A percentile compares a stretch with the other conserved stretches of the same genome.
These are phyloP conservation scores for Parafenestella ontariensis DNA, from an alignment of 2,329 filamentous ascomycete species.

Conservation along the genomic window DNA sequence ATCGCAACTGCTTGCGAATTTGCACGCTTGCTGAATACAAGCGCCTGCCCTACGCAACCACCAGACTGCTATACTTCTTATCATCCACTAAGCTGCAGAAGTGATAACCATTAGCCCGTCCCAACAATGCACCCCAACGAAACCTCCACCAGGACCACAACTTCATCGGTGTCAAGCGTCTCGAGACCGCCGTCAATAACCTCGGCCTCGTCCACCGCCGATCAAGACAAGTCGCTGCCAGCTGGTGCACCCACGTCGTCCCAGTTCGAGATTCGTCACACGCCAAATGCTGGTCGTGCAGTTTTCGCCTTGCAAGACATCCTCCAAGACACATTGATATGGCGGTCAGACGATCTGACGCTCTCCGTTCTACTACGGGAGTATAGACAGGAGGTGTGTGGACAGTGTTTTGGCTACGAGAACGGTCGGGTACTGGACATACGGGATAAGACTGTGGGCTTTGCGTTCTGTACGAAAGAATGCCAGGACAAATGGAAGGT, in stretches of 20 bases:
- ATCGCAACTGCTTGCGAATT: neutral
- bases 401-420: conserved; percentile 56
- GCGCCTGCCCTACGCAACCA: neutral
- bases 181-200: conserved; percentile 23
- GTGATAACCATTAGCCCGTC: neutral
- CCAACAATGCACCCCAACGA: conserved; percentile 14
- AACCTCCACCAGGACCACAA: conserved; percentile 12
- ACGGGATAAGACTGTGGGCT: conserved; percentile 48
- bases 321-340: conserved; percentile 44
- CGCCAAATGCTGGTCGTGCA: conserved; percentile 53
- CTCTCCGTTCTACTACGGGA: conserved; percentile 53
- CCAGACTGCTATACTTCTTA: neutral
- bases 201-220: conserved; percentile 8
- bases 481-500: conserved; percentile 50
- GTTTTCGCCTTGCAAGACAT: conserved; percentile 52
- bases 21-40: neutral
- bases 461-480: conserved; percentile 51
- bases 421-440: conserved; percentile 51
- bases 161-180: conserved; percentile 18
- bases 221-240: conserved; percentile 18
- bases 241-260: conserved; percentile 32
- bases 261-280: conserved; percentile 50
- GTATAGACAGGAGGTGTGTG: conserved; percentile 59
- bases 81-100: neutral
- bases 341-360: conserved; percentile 47